Evolutionary conservation across 306 rosid genomes (phyloP).

Genomic region (Dalbergia oliveri): DNA sequence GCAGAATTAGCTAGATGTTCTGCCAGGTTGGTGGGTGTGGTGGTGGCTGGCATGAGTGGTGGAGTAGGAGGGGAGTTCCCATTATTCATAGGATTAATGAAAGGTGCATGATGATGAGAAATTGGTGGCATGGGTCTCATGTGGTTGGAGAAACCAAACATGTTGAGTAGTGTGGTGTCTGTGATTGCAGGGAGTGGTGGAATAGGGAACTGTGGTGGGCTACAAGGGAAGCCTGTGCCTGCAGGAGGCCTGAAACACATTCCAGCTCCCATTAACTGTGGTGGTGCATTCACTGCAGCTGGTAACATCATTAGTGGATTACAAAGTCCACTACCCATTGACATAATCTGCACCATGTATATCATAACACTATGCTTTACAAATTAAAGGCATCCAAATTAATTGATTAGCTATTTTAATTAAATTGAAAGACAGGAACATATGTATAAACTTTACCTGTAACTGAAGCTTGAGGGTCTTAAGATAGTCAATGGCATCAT

Average conservation of each 20-base stretch:
- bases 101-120: slow-evolving; percentile 42
- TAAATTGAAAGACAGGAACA: not conserved
- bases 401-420: not conserved
- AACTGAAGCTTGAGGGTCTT: slow-evolving; percentile 66
- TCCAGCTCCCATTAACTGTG: slow-evolving; percentile 40
- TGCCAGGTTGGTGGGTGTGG: not conserved
- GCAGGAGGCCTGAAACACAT: slow-evolving; percentile 48
- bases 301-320: slow-evolving; percentile 60
- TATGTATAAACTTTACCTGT: slow-evolving; percentile 45
- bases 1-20: slow-evolving; percentile 11
- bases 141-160: slow-evolving; percentile 58
- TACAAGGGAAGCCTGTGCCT: slow-evolving; percentile 39
- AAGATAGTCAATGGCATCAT: slow-evolving; percentile 66
- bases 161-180: slow-evolving; percentile 41
- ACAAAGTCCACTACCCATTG: slow-evolving; percentile 55
- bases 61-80: slow-evolving; percentile 40
- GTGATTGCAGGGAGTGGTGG: slow-evolving; percentile 45
- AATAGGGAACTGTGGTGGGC: slow-evolving; percentile 46
- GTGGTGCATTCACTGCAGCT: slow-evolving; percentile 16
- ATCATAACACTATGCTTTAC: not conserved
- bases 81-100: slow-evolving; percentile 39
- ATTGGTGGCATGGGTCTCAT: slow-evolving; percentile 31
- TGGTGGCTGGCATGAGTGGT: not conserved
- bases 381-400: not conserved
- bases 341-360: slow-evolving; percentile 53